phyloP scores from a whole-genome alignment of 495 filamentous ascomycete species.

The Evansstolkia leycettana region DNA sequence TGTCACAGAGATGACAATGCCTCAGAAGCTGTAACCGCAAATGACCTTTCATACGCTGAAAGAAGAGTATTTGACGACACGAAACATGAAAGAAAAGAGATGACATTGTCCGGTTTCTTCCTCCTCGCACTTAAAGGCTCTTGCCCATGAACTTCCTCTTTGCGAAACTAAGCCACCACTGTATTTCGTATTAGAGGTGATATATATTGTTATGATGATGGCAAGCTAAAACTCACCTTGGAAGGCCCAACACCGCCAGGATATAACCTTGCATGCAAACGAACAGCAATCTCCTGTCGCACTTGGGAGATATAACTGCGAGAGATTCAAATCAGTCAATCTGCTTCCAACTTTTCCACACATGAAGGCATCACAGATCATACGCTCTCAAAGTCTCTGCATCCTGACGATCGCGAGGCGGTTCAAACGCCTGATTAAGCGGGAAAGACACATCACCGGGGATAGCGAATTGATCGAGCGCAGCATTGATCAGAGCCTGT shows the following conservation, averaged over 20 bases:
- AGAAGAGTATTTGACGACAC: neutral
- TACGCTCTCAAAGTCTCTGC: slow-evolving; percentile 75
- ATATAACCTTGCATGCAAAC: slow-evolving; percentile 77
- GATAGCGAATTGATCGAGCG: slow-evolving; percentile 87
- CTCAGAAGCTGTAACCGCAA: too few relatives aligned
- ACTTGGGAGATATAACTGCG: slow-evolving; percentile 75
- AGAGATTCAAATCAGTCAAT: slow-evolving; percentile 5
- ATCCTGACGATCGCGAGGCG: slow-evolving; percentile 74
- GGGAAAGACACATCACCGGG: slow-evolving; percentile 93
- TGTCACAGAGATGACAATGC: too few relatives aligned
- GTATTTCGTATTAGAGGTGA: slow-evolving; percentile 2
- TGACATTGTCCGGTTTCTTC: neutral
- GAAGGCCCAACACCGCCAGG: slow-evolving; percentile 72
- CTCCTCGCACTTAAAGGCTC: slow-evolving; percentile 42
- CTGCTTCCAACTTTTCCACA: too few relatives aligned
- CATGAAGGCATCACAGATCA: slow-evolving; percentile 4
- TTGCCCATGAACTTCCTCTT: slow-evolving; percentile 99
- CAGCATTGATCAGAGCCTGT: slow-evolving; percentile 53
- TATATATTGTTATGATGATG: neutral
- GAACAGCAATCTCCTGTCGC: slow-evolving; percentile 74
- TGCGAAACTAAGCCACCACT: slow-evolving; percentile 97
- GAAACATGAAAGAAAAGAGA: slow-evolving; percentile 1
- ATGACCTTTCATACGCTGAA: slow-evolving; percentile 22
- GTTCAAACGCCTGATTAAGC: slow-evolving; percentile 73
- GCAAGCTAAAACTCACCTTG: slow-evolving; percentile 45